phyloP scores from a whole-genome alignment of 2,329 filamentous ascomycete genomes.

The Leptodontidium sp. region DNA sequence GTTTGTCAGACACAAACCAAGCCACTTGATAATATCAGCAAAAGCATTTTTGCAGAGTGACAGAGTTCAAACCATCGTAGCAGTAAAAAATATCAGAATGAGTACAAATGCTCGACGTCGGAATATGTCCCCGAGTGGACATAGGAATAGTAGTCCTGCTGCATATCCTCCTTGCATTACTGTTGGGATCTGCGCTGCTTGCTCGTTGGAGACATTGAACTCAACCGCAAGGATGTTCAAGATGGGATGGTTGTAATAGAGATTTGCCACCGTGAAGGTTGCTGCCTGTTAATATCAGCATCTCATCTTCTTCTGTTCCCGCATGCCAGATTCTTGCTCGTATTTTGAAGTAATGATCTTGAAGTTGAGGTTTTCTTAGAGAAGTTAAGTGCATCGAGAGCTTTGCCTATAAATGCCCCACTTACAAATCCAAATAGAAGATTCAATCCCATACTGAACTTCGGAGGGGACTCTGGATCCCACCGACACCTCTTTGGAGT shows the following conservation, averaged over 20 bases:
- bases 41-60: neutral
- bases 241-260: conserved; percentile 85
- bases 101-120: conserved; percentile 75
- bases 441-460: conserved; percentile 74
- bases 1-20: conserved; percentile 74
- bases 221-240: conserved; percentile 77
- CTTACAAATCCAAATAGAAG: conserved; percentile 64
- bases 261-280: conserved; percentile 78
- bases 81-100: conserved; percentile 70
- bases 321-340: neutral
- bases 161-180: conserved; percentile 84
- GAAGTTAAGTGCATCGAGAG: neutral
- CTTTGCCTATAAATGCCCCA: conserved; percentile 20
- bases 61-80: conserved; percentile 62
- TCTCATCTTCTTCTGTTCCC: neutral
- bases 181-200: conserved; percentile 73
- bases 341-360: neutral
- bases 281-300: conserved; percentile 51
- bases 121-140: conserved; percentile 77
- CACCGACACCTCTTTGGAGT: conserved; percentile 74
- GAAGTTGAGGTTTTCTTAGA: neutral
- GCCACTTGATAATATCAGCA: conserved; percentile 55
- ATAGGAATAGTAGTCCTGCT: conserved; percentile 74
- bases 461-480: conserved; percentile 69
- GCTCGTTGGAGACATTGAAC: conserved; percentile 75